A percentile compares a stretch with the other conserved stretches of the same genome.
Evolutionary conservation across 306 rosid species (phyloP).

Genomic region (Cicer cuneatum): DNA sequence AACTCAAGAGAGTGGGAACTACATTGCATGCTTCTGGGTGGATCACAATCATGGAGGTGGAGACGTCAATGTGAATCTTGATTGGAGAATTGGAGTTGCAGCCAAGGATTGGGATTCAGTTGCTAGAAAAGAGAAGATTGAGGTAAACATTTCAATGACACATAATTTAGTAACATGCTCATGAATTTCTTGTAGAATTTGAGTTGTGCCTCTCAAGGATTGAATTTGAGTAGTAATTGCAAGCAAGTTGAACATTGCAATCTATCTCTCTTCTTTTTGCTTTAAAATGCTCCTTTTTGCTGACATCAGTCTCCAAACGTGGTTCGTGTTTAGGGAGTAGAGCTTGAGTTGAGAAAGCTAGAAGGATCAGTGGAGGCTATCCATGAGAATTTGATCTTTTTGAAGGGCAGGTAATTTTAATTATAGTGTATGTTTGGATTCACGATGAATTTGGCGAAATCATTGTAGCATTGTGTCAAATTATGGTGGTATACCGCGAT

Average conservation of each 20-base stretch:
- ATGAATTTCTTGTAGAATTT: conserved; percentile 9
- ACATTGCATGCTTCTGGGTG: conserved; percentile 81
- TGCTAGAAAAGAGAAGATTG: conserved; percentile 89
- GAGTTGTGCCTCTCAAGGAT: conserved; percentile 16
- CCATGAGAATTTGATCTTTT: conserved; percentile 72
- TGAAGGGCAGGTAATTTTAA: conserved; percentile 67
- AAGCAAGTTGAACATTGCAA: conserved; percentile 12
- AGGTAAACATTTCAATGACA: conserved; percentile 54
- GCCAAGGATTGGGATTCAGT: conserved; percentile 96
- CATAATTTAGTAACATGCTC: conserved; percentile 5
- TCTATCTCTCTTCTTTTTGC: conserved; percentile 2
- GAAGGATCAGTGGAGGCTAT: conserved; percentile 86
- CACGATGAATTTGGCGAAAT: no score
- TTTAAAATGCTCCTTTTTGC: neutral
- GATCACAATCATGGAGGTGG: conserved; percentile 41
- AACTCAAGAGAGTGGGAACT: conserved; percentile 78
- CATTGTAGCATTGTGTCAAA: no score
- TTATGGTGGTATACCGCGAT: no score
- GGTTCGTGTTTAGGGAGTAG: conserved; percentile 67
- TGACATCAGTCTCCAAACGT: conserved; percentile 18
- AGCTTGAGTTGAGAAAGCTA: conserved; percentile 85
- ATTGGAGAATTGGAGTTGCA: conserved; percentile 91
- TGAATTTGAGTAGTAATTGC: conserved; percentile 1
- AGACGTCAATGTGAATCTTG: conserved; percentile 65
- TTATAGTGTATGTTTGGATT: neutral